These are phyloP conservation scores for Phoma sp. DNA, from an alignment of 2,329 filamentous ascomycete genomes.

Conservation along the genomic window DNA sequence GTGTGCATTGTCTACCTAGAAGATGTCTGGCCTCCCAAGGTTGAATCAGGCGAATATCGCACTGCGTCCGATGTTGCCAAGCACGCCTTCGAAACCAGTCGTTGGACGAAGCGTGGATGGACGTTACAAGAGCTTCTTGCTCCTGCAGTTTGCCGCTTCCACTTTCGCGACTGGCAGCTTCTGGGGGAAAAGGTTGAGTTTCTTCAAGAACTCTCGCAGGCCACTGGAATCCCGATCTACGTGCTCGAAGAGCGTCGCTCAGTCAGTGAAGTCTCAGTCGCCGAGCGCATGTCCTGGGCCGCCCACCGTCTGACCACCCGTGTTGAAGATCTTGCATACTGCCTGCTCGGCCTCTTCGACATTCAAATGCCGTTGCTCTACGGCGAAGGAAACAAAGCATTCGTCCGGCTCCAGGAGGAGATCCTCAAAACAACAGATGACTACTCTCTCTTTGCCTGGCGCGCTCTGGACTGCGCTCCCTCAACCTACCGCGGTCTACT, in stretches of 20 bases:
- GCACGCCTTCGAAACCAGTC: slow-evolving; percentile 24
- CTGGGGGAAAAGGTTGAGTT: slow-evolving; percentile 38
- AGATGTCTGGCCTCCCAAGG: slow-evolving; percentile 18
- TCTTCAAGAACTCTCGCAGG: slow-evolving; percentile 28
- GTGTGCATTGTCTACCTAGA: slow-evolving; percentile 26
- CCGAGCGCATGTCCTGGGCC: slow-evolving; percentile 41
- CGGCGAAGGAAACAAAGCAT: slow-evolving; percentile 39
- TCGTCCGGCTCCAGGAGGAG: slow-evolving; percentile 36
- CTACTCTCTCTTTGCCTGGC: slow-evolving; percentile 38
- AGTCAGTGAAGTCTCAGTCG: slow-evolving; percentile 29
- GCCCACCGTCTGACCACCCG: slow-evolving; percentile 34
- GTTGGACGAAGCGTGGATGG: slow-evolving; percentile 39
- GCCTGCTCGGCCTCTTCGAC: slow-evolving; percentile 40
- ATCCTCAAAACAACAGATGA: slow-evolving; percentile 38
- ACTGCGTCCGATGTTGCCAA: slow-evolving; percentile 23
- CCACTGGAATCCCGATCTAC: slow-evolving; percentile 35
- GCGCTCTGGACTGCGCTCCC: slow-evolving; percentile 18
- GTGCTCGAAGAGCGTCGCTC: slow-evolving; percentile 27
- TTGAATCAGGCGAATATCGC: slow-evolving; percentile 2
- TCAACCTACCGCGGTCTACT: slow-evolving; percentile 34
- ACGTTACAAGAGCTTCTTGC: slow-evolving; percentile 41
- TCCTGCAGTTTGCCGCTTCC: slow-evolving; percentile 32
- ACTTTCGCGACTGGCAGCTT: slow-evolving; percentile 31
- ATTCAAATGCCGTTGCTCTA: slow-evolving; percentile 41
- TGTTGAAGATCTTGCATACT: slow-evolving; percentile 39